Evolutionary conservation across 345 rosid species (phyloP).

Genomic region (Dovyalis caffra): DNA sequence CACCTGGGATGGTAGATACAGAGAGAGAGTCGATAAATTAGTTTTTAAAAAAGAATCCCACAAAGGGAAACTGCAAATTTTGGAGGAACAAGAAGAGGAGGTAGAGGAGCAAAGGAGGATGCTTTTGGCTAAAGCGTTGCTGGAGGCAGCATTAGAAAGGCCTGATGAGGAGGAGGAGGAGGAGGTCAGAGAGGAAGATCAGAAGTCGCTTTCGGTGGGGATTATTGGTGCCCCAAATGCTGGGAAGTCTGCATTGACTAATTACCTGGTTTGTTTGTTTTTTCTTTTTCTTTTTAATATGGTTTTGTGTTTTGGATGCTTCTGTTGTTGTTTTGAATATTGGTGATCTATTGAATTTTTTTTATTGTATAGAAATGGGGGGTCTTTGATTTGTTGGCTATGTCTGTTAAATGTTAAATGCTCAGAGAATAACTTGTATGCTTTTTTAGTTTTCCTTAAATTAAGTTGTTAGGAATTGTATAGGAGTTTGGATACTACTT

Average conservation of each 20-base stretch:
- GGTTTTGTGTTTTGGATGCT: neutral
- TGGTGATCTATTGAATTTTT: too few relatives aligned
- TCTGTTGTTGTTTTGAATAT: neutral
- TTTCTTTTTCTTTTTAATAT: neutral
- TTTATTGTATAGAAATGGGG: too few relatives aligned
- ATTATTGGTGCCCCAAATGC: slow-evolving; percentile 96
- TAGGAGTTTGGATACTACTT: too few relatives aligned
- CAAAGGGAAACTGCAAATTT: slow-evolving; percentile 22
- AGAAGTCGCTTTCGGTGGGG: slow-evolving; percentile 87
- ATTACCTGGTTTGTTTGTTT: slow-evolving; percentile 59
- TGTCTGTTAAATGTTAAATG: neutral
- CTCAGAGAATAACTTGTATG: neutral
- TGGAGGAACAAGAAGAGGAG: slow-evolving; percentile 46
- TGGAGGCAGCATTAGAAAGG: slow-evolving; percentile 65
- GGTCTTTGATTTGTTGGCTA: neutral
- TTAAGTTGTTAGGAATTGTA: neutral
- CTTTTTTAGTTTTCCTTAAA: neutral
- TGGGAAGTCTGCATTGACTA: slow-evolving; percentile 85
- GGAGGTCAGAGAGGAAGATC: slow-evolving; percentile 80
- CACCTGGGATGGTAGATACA: slow-evolving; percentile 65
- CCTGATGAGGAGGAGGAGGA: slow-evolving; percentile 63
- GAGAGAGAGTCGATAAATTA: slow-evolving; percentile 51
- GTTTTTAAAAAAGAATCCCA: slow-evolving; percentile 49
- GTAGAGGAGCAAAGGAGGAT: slow-evolving; percentile 51
- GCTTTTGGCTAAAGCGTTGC: slow-evolving; percentile 66